Evolutionary conservation across 257 asterid genomes (phyloP).

Genomic region (Gynochthodes officinalis): DNA sequence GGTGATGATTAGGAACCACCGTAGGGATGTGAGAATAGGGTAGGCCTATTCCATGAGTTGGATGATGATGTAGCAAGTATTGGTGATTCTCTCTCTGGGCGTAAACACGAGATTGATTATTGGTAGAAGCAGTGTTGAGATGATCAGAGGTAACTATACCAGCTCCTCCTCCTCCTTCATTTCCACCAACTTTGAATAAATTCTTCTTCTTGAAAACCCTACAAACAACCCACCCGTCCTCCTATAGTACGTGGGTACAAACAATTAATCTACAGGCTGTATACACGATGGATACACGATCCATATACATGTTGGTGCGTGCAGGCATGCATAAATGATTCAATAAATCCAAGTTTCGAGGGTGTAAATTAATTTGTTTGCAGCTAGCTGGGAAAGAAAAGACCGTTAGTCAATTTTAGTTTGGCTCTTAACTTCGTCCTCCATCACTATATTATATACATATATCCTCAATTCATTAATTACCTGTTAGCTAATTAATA

Average conservation of each 20-base stretch:
- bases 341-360: no score
- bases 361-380: no score
- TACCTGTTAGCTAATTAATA: not conserved
- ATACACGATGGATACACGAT: no score
- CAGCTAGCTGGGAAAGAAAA: no score
- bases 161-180: slow-evolving; percentile 29
- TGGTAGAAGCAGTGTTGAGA: slow-evolving; percentile 23
- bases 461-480: not conserved
- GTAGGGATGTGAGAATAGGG: slow-evolving; percentile 38
- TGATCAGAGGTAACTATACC: slow-evolving; percentile 26
- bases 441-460: no score
- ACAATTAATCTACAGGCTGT: no score
- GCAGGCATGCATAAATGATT: not conserved
- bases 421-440: not conserved
- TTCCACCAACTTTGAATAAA: slow-evolving; percentile 57
- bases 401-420: no score
- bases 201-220: slow-evolving; percentile 93
- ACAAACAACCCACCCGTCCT: slow-evolving; percentile 94
- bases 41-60: slow-evolving; percentile 8
- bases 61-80: slow-evolving; percentile 6
- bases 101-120: slow-evolving; percentile 25
- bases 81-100: slow-evolving; percentile 20
- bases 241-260: slow-evolving; percentile 30
- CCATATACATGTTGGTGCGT: no score
- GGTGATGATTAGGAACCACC: slow-evolving; percentile 7